Percentiles rank a stretch among this genome's conserved stretches.
These are phyloP conservation scores for Phaffomyces thermotolerans DNA, from an alignment of 805 yeast species.

Conservation along the genomic window DNA sequence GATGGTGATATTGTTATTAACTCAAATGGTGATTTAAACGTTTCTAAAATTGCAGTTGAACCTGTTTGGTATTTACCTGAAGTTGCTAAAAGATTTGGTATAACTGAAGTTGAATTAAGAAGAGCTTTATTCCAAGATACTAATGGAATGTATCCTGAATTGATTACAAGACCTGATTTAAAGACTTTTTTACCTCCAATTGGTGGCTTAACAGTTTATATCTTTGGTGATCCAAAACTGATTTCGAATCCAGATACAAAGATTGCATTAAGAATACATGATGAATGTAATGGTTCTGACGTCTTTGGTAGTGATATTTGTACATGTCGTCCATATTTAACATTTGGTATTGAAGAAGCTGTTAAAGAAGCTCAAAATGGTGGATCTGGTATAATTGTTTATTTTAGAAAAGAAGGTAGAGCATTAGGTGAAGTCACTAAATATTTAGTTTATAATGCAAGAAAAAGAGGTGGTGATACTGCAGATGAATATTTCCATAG, in stretches of 20 bases:
- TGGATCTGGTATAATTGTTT: slow-evolving; percentile 56
- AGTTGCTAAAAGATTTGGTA: slow-evolving; percentile 54
- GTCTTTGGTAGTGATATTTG: slow-evolving; percentile 65
- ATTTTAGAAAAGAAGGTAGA: slow-evolving; percentile 65
- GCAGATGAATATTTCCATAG: slow-evolving; percentile 63
- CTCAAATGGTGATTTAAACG: slow-evolving; percentile 52
- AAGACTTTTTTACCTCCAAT: slow-evolving; percentile 63
- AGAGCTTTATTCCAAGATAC: slow-evolving; percentile 60
- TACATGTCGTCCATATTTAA: slow-evolving; percentile 61
- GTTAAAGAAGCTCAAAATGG: slow-evolving; percentile 63
- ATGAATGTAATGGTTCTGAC: slow-evolving; percentile 66
- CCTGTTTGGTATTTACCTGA: slow-evolving; percentile 71
- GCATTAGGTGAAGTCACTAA: slow-evolving; percentile 66
- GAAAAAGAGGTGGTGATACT: slow-evolving; percentile 62
- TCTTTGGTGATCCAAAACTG: slow-evolving; percentile 53
- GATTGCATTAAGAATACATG: slow-evolving; percentile 56
- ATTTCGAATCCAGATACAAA: slow-evolving; percentile 44
- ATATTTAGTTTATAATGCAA: slow-evolving; percentile 61
- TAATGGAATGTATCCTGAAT: slow-evolving; percentile 65
- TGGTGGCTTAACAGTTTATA: slow-evolving; percentile 61
- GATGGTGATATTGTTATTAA: slow-evolving; percentile 58
- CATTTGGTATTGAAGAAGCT: slow-evolving; percentile 61
- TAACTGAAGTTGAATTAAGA: slow-evolving; percentile 48
- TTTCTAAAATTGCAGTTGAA: slow-evolving; percentile 59
- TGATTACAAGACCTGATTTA: slow-evolving; percentile 60